Base-by-base conservation (phyloP, 1,284 basidiomycete genomes). In the Peniophora sp. region DNA sequence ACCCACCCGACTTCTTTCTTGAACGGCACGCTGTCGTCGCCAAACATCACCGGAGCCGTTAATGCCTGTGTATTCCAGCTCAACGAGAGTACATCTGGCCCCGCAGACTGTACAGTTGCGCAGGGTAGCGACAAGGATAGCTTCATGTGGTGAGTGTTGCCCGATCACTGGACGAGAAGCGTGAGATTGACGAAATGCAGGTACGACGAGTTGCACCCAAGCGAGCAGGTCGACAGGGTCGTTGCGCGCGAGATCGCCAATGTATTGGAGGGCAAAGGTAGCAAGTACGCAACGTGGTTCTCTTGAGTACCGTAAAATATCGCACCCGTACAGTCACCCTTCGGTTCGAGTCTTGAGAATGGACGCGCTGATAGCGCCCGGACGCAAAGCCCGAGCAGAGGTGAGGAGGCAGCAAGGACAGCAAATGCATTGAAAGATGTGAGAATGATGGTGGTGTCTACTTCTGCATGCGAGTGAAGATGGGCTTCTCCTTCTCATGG, bases 401-500 rank as follows among this genome's bases (percentile, higher is more conserved):
- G 38, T 5, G 38, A 20, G 38, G 19, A 41, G 19, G 19, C 16
- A 41, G 38, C n/a, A n/a, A 41, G n/a, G 38, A 41, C n/a, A 41
- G 38, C 19, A 20, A 41, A 17, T 41, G 38, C 16, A 20, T 41
- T n/a, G 38, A 41, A n/a, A n/a, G n/a, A 20, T n/a, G 36, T 34
- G 32, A 14, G 20, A 50, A 17, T 23, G 32, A 32, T 23, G 16
- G 38, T 25, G n/a, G 16, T 36, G 19, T 8, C 19, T 22, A 43
- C 71, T 83, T 84, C 74, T 92, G 90, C 58, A 90, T 72, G 50
- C 79, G 71, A 55, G 78, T 86, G 71, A 78, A 92, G 63, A 95
- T 78, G 2, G 93, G 93, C 58, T 76, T 89, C 69, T 84, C 78
- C 67, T 94, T 83, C 67, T 98, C 94, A 67, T 98, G 92, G 64